phyloP scores from a whole-genome alignment of 1,139 yeast genomes.

The Suhomyces choctaworum region DNA sequence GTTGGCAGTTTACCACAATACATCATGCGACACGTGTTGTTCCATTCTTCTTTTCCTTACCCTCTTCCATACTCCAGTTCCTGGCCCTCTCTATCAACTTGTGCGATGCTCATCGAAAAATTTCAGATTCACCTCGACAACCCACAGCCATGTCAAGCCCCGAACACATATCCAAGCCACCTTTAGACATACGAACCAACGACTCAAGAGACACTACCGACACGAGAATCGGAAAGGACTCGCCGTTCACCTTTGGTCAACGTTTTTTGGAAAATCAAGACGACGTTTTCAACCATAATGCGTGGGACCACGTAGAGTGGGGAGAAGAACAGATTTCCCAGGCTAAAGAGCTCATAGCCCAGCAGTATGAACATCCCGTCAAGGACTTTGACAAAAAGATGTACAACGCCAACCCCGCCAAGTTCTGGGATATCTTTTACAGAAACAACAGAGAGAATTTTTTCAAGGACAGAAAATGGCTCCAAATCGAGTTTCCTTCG shows the following conservation, averaged over 20 bases:
- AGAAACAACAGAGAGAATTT: slow-evolving; percentile 88
- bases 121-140: slow-evolving; percentile 2
- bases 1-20: no score
- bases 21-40: no score
- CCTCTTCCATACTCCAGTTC: no score
- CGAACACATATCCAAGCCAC: slow-evolving; percentile 20
- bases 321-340: slow-evolving; percentile 82
- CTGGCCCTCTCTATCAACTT: no score
- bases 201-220: slow-evolving; percentile 6
- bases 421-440: slow-evolving; percentile 94
- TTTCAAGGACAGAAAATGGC: slow-evolving; percentile 96
- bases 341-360: slow-evolving; percentile 71
- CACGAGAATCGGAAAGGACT: slow-evolving; percentile 74
- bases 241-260: slow-evolving; percentile 91
- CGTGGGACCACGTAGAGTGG: slow-evolving; percentile 99
- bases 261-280: slow-evolving; percentile 68
- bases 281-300: slow-evolving; percentile 90
- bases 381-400: slow-evolving; percentile 77
- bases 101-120: slow-evolving; percentile 12
- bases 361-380: slow-evolving; percentile 82
- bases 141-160: slow-evolving; percentile 6
- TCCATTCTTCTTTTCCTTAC: no score
- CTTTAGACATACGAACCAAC: slow-evolving; percentile 31
- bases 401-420: slow-evolving; percentile 84
- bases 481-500: slow-evolving; percentile 88